Base-by-base conservation (phyloP, 1,139 yeast species). In the Geotrichum australiense region DNA sequence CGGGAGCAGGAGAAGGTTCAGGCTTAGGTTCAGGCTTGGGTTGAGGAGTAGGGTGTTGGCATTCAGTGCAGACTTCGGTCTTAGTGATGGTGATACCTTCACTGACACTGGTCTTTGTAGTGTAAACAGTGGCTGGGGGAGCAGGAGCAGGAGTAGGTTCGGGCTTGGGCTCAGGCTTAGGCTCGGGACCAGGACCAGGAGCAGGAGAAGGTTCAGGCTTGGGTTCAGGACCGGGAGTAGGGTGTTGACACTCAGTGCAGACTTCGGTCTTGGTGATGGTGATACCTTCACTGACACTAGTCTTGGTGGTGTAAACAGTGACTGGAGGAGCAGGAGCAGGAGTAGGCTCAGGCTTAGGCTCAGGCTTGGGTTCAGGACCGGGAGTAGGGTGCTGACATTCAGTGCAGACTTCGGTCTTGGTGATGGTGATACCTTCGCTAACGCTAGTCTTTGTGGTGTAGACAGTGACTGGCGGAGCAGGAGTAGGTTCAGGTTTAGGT, bases 391-490 rank as follows among this genome's bases (percentile, higher is more conserved):
- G n/a, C n/a, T n/a, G n/a, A n/a, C n/a, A n/a, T n/a, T 23, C 20
- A 10, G 16, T 19, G 27, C 37, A 36, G 15, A 28, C 22, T 34
- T 36, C 34, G 3, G 39, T 28, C 15, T 21, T 28, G 22, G 33
- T 28, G 11, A 28, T 18, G 12, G 22, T 16, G 21, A 22, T 12
- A 11, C 26, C 39, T 6, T 15, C 28, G 11, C 34, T 16, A 27
- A 24, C 19, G 15, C 10, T 12, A 18, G 19, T 5, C 23, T 11
- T n/a, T 16, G 39, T 21, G 21, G 26, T 27, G 39, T 18, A 25
- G 15, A 34, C n/a, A 21, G 18, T 21, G 15, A 25, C 21, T 30
- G 34, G 34, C 4, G 3, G 6, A 11, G 12, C 16, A 5, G 19
- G 35, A 12, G 32, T 5, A 25, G n/a, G n/a, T n/a, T 18, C 14